Evolutionary conservation across 768 basidiomycete genomes (phyloP), one percentile per base, ranked within the genome.

Genomic region (Agrocybe chaxingu): DNA sequence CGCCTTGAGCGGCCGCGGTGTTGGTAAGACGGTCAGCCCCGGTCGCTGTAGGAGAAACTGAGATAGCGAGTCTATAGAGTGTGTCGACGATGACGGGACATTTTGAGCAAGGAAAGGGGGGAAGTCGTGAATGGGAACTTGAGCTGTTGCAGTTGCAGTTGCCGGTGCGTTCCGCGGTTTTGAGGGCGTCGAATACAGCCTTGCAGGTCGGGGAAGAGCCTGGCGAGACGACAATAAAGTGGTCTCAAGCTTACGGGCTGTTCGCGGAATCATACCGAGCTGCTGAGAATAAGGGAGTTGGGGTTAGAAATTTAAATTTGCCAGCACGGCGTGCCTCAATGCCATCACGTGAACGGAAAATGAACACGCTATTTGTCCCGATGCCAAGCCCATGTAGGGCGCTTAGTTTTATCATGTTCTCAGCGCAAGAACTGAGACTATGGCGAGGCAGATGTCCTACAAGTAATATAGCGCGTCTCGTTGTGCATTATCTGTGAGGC

Each of bases 111-210:
- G 66, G 62, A 71, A 79, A 44, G 67, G 57, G 3, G 73, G 70
- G 59, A 68, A 76, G 10, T 75, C 71, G 63, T 60, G 32, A 55
- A 64, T n/a, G 70, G 67, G 42, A 66, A 57, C 35, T 71, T 66
- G 32, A 12, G 46, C 40, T 13, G 53, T 45, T 9, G 73, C 69
- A 9, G 73, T 65, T 0, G 79, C 78, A 9, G 76, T 58, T 11
- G 80, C 82, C 13, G 82, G 79, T 1, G 84, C 81, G 61, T 73
- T 73, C 43, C 64, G 67, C 52, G 59, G 72, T 70, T 78, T 80
- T 46, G 85, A 75, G 10, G 85, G 82, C 0, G 85, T 76, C 12
- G 87, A 86, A 65, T 85, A 87, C 40, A 85, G 75, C 55, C 86
- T 81, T 37, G 83, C 81, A 45, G 85, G 84, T 43, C 86, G 79